Base-by-base conservation (phyloP, 2,329 filamentous ascomycete species). In the Pyrenophora teres region DNA sequence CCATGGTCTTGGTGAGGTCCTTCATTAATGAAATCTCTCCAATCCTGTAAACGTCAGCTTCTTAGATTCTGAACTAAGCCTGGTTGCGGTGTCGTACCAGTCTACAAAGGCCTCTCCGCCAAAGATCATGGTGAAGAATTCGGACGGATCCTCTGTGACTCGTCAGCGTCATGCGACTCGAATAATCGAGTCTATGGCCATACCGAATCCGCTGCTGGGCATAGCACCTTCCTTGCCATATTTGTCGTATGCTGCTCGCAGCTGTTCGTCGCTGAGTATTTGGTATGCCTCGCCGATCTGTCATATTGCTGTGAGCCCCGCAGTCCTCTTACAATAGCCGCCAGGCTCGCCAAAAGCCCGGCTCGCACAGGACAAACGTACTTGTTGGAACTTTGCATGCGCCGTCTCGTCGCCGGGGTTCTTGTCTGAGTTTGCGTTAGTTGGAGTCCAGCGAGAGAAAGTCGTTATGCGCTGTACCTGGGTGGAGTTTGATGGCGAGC, bases 11-110 rank as follows among this genome's bases (percentile, higher is more conserved):
- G 15, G 93, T 97, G 47, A 99, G 82, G 70, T 99, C 94, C 79
- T 97, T 97, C 90, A 99, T 97, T 51, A 99, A 85, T 43, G 90
- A 94, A 64, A 99, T 96, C 81, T 99, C 94, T 62, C 94, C 94
- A 69, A 99, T 97, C 81, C 69, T 71, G 44, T 18, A n/a, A 6
- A 25, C 16, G 48, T 62, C 40, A 63, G 61, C 46, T 10, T 41
- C 15, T n/a, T 13, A 19, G 9, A 6, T 12, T n/a, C 12, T 3
- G 16, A 18, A 13, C 10, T 9, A 21, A 10, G 12, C 6, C 19
- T 36, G 3, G 4, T 13, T 45, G 8, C 23, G 16, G 36, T 12
- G 15, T n/a, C 60, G 36, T 71, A 77, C 76, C 94, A 91, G 79
- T 99, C 93, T 55, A 88, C 81, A 69, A 99, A 99, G 10, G 93